Evolutionary conservation across 2,329 filamentous ascomycete species (phyloP), one percentile per base, ranked within the genome.

Genomic region (Fusarium coffeatum): DNA sequence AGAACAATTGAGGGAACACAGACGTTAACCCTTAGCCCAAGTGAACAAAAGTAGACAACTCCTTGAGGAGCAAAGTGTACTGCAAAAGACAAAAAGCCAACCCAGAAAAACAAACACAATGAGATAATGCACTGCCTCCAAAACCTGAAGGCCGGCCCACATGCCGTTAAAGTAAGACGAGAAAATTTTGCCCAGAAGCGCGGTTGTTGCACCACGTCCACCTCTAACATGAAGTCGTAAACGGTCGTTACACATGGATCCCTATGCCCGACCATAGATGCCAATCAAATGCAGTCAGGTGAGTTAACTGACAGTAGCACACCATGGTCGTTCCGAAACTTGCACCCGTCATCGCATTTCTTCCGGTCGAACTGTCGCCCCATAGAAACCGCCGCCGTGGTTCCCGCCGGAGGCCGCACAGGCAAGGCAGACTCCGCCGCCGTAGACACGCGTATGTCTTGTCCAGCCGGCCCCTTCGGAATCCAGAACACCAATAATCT

Each of bases 401-500:
- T 79, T 76, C 32, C 78, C 79, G 9, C 82, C 83, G 12, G 84
- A 82, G 11, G 84, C 85, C 41, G 84, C 78, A 68, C 87, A 89
- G 2, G 86, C 86, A 41, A 88, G 80, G 66, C 87, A 89, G 5
- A 85, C 82, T 8, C 87, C 86, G 62, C 87, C 87, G 28, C 86
- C 86, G 67, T 88, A 89, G 27, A 89, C 87, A 27, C 86, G 83
- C 18, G 87, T 89, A 74, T 89, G 87, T 40, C 86, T 83, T 71
- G 82, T 85, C 87, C 86, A 89, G 43, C 82, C 83, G 20, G 82
- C 80, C 7, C 84, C 85, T 15, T 81, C 78, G 59, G 80, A 80
- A 72, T 87, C 83, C 59, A 83, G 77, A 15, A 83, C 79, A 11
- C 83, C 84, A 42, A 87, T 80, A 58, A 86, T 84, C 72, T 88